These are phyloP conservation scores for Endocarpon pusillum DNA, from an alignment of 495 filamentous ascomycete species.

Conservation along the genomic window DNA sequence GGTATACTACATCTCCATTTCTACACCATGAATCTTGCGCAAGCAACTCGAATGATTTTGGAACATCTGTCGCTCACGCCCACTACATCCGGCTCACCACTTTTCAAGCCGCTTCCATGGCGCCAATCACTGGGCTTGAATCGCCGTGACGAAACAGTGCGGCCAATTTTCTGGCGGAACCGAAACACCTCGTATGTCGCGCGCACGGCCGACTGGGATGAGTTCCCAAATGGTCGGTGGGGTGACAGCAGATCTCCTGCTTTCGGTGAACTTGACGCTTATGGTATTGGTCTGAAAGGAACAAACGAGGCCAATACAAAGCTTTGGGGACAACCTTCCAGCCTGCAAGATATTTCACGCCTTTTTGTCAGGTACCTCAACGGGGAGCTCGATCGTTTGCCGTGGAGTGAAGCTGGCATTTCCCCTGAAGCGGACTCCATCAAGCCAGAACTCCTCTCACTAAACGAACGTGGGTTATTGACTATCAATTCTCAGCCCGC, in stretches of 20 bases:
- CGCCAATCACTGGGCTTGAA: constrained; percentile 80
- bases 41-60: constrained; percentile 82
- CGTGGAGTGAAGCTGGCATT: constrained; percentile 88
- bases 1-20: constrained; percentile 90
- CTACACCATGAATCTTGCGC: constrained; percentile 98
- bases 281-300: constrained; percentile 89
- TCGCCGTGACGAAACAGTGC: constrained; percentile 83
- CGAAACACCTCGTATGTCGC: constrained; percentile 87
- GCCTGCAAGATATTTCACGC: constrained; percentile 58
- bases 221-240: constrained; percentile 98
- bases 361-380: constrained; percentile 73
- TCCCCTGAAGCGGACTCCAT: constrained; percentile 65
- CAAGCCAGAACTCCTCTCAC: constrained; percentile 51
- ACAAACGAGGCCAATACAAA: constrained; percentile 94
- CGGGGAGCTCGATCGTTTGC: constrained; percentile 62
- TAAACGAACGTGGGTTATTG: constrained; percentile 75
- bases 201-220: constrained; percentile 96
- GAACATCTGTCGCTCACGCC: constrained; percentile 74
- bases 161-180: constrained; percentile 98
- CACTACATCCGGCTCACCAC: constrained; percentile 49
- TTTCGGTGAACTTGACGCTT: constrained; percentile 90
- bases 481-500: constrained; percentile 98
- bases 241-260: constrained; percentile 94
- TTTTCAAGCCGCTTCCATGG: constrained; percentile 82
- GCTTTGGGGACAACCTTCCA: constrained; percentile 78